Evolutionary conservation across 768 basidiomycete species (phyloP), one percentile per base, ranked within the genome.

Genomic region (Hemileccinum rubropunctum): DNA sequence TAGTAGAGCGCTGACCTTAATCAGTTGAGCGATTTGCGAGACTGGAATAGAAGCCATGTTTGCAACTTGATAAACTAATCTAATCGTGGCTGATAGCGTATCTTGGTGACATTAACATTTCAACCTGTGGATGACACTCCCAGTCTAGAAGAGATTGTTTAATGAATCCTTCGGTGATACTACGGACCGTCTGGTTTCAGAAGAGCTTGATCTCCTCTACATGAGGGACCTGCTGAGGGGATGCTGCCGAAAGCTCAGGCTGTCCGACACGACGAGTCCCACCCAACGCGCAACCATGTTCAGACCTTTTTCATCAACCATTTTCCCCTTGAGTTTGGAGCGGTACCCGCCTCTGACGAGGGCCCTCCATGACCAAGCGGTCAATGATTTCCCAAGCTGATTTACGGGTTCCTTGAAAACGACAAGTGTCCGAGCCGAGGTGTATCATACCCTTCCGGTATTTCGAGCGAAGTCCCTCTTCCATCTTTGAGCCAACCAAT

Each of bases 361-460:
- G 9, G 14, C 11, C 11, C 1, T 46, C 34, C 21, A 57, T 8
- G 48, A 50, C 43, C 1, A 60, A 36, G 7, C 8, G 11, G 5
- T 34, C 4, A 11, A 60, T 49, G 30, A 61, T 47, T 12, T 33
- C 38, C 54, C 58, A 60, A 3, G 54, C 54, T 2, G 58, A 59
- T 13, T 45, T 21, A 18, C 0, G 23, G 13, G 58, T 60, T 12
- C 51, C 23, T 26, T 36, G 32, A 21, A 48, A 60, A 30, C 58
- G 58, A 26, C 28, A 37, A 26, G 33, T 50, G 17, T 11, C 48
- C 9, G 58, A 60, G 14, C 58, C 58, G 11, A 30, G 32, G 21
- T 6, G 3, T 17, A 57, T 48, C 58, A 60, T 60, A 15, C 18
- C 40, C 30, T 50, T 41, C 58, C 58, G 60, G 37, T 53, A 57